phyloP scores from a whole-genome alignment of 1,284 basidiomycete species.

The Thecaphora thlaspeos region DNA sequence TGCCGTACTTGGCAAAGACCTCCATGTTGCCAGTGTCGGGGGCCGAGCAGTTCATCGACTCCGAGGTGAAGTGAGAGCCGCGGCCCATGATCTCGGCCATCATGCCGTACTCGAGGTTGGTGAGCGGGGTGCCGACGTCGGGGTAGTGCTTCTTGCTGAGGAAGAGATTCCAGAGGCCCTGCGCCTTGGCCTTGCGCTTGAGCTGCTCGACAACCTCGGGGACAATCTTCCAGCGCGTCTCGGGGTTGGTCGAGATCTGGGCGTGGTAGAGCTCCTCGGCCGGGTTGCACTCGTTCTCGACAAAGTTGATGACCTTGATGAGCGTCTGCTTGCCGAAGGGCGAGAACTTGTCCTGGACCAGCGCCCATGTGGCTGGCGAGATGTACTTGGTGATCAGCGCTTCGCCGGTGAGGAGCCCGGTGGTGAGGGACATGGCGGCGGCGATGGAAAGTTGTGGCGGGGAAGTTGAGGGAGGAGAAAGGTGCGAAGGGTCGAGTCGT shows the following conservation, averaged over 20 bases:
- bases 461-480: no score
- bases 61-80: slow-evolving; percentile 74
- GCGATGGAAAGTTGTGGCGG: no score
- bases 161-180: slow-evolving; percentile 96
- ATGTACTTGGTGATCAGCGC: slow-evolving; percentile 44
- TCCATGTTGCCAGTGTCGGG: slow-evolving; percentile 84
- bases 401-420: slow-evolving; percentile 25
- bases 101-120: slow-evolving; percentile 94
- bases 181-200: slow-evolving; percentile 80
- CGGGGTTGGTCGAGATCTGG: slow-evolving; percentile 76
- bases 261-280: slow-evolving; percentile 74
- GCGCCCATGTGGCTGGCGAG: slow-evolving; percentile 53
- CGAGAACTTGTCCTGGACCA: slow-evolving; percentile 65
- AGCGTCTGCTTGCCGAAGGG: slow-evolving; percentile 81
- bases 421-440: slow-evolving; percentile 17
- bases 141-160: slow-evolving; percentile 90
- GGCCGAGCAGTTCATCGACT: slow-evolving; percentile 86
- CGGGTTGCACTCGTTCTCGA: slow-evolving; percentile 83
- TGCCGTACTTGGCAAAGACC: slow-evolving; percentile 91
- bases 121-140: slow-evolving; percentile 72
- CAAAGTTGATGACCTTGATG: slow-evolving; percentile 77
- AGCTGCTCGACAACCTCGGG: slow-evolving; percentile 79
- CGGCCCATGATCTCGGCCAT: slow-evolving; percentile 94
- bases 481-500: no score
- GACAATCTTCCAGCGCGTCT: slow-evolving; percentile 77